Evolutionary conservation across 169 alveolate genomes (phyloP), one percentile per base, ranked within the genome.

Genomic region (Haemoproteus tartakovskyi): DNA sequence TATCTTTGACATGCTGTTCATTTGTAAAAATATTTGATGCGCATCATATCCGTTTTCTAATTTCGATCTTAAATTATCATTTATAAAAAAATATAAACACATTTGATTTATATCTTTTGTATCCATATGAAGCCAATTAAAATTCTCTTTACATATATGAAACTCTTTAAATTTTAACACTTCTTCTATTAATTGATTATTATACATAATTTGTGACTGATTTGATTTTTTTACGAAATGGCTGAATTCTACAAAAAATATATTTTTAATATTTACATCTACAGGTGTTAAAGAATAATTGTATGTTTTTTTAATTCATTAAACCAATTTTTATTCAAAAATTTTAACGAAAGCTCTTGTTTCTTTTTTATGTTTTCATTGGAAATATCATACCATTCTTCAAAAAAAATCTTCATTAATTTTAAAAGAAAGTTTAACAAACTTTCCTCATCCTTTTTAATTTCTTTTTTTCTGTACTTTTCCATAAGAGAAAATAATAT

Each of bases 121-220:
- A 45, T 74, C 46, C 84, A 74, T 56, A 74, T 74, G 29, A 38
- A 74, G 21, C 84, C 84, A 74, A 29, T 74, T 61, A 47, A 46
- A 43, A 16, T 48, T 56, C 2, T 48, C 27, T 57, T 74, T 78
- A 56, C 59, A 24, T 21, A 57, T 18, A 57, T 74, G 54, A 57
- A 74, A 74, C 30, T 74, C 84, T 45, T 74, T 74, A 74, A 74
- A 74, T 57, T 74, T 74, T 61, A 74, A 57, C 9, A 74, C 78
- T 29, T 74, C 84, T 12, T 74, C 84, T 1, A 74, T 74, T 43
- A 74, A 45, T 36, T 43, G 43, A 22, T 74, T 74, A 37, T 74
- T 57, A 16, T 46, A 41, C n/a, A 74, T 74, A 37, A 40, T 74
- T 5, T 57, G 37, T 26, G 45, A n/a, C n/a, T n/a, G 43, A 14